Evolutionary conservation across 2,329 filamentous ascomycete species (phyloP).

Genomic region (Akanthomyces lecanii): DNA sequence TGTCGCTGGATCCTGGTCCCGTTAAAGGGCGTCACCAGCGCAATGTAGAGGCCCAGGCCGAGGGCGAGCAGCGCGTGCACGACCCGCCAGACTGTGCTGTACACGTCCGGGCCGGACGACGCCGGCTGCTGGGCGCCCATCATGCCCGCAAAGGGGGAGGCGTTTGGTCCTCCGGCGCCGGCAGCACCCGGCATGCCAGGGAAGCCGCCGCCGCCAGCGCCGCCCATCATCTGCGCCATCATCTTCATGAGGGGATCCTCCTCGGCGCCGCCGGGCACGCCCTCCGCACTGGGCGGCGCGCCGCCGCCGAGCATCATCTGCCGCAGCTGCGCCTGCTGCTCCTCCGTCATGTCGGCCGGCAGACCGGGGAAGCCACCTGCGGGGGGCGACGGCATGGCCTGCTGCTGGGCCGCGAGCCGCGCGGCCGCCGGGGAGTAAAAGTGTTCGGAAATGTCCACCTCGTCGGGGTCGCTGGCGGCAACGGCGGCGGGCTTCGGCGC

Average conservation of each 20-base stretch:
- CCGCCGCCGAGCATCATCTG: slow-evolving; percentile 56
- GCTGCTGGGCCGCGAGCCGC: slow-evolving; percentile 8
- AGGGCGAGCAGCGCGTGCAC: slow-evolving; percentile 70
- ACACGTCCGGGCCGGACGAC: slow-evolving; percentile 31
- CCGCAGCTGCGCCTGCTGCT: slow-evolving; percentile 58
- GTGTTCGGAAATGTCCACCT: slow-evolving; percentile 75
- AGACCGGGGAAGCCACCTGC: slow-evolving; percentile 31
- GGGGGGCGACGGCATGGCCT: slow-evolving; percentile 11
- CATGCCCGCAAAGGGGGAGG: slow-evolving; percentile 35
- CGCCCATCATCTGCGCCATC: slow-evolving; percentile 67
- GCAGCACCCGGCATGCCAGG: slow-evolving; percentile 31
- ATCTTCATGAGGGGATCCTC: slow-evolving; percentile 49
- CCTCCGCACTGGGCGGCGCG: slow-evolving; percentile 37
- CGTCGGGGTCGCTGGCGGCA: slow-evolving; percentile 60
- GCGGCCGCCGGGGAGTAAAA: slow-evolving; percentile 54
- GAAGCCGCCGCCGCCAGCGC: slow-evolving; percentile 28
- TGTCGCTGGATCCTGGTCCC: slow-evolving; percentile 61
- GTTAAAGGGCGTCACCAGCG: slow-evolving; percentile 62
- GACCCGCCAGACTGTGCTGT: slow-evolving; percentile 61
- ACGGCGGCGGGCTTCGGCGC: slow-evolving; percentile 27
- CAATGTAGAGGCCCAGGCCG: slow-evolving; percentile 65
- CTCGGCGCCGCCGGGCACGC: slow-evolving; percentile 17
- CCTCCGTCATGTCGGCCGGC: slow-evolving; percentile 42
- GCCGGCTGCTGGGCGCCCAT: slow-evolving; percentile 39
- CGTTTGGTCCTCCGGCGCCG: slow-evolving; percentile 26